Conservation (phyloP, 768 basidiomycete genomes). For the Coprinellus aureogranulatus region DNA sequence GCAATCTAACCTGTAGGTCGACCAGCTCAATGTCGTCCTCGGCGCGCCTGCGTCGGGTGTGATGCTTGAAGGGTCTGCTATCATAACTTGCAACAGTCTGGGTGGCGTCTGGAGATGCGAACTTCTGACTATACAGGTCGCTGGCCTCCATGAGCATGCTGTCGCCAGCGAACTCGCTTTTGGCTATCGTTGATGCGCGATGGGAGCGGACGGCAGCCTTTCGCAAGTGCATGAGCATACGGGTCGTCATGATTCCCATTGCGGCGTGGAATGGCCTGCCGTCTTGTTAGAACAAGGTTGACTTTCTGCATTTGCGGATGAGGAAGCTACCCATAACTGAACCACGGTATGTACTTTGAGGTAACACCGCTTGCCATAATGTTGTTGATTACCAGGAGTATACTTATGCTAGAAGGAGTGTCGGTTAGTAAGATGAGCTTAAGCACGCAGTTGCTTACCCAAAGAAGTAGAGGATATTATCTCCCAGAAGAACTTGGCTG, state of each 20-base stretch:
- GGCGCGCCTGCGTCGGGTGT: too few species aligned
- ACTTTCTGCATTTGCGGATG: too few species aligned
- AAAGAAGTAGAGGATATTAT: constrained; percentile 46
- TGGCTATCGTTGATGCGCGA: not conserved
- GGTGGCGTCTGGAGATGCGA: not conserved
- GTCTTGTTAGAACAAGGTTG: not conserved
- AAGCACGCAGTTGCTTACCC: constrained; percentile 22
- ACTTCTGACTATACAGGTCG: not conserved
- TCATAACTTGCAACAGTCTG: not conserved
- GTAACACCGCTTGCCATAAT: constrained; percentile 39
- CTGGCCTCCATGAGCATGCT: not conserved
- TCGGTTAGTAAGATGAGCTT: not conserved
- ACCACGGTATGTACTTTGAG: constrained; percentile 47
- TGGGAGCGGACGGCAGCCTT: constrained; percentile 25
- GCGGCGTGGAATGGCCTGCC: constrained; percentile 46
- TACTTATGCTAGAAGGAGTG: constrained; percentile 29
- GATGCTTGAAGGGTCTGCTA: not conserved
- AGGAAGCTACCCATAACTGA: constrained; percentile 40
- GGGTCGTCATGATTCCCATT: constrained; percentile 43
- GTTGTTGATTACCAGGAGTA: constrained; percentile 43
- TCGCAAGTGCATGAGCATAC: constrained; percentile 45
- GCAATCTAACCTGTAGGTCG: too few species aligned
- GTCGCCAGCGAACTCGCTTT: not conserved
- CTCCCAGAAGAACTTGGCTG: constrained; percentile 35
- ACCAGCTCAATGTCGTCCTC: too few species aligned